Percentiles rank a stretch among this genome's conserved stretches.
Conservation (phyloP, 2,329 filamentous ascomycete species). For the Ascochyta rabiei region DNA sequence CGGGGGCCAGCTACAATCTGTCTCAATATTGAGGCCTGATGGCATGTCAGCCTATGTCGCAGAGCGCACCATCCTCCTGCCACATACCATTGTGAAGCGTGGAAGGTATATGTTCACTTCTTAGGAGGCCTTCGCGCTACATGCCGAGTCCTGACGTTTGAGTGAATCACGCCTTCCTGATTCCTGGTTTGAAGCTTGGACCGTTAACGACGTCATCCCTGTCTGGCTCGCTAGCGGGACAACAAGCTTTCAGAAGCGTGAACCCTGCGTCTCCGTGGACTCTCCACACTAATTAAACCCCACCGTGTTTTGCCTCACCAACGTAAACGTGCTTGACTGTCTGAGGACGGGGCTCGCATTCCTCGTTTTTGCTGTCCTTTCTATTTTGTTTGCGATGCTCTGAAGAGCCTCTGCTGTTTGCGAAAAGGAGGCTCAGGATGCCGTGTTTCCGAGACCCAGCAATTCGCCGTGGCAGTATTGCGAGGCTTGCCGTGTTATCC, state of each 20-base stretch:
- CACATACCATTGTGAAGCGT: constrained; percentile 3
- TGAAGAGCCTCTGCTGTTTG: neutral
- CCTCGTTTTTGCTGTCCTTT: neutral
- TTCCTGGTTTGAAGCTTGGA: constrained; percentile 16
- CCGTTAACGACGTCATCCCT: constrained; percentile 18
- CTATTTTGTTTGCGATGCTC: neutral
- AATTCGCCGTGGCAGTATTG: constrained; percentile 1
- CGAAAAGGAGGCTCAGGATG: neutral
- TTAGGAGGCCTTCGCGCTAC: constrained; percentile 10
- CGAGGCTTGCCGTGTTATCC: constrained; percentile 15
- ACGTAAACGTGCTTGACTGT: neutral
- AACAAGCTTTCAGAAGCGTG: constrained; percentile 18
- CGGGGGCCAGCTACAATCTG: constrained; percentile 91
- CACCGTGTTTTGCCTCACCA: neutral
- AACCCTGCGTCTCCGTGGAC: constrained; percentile 12
- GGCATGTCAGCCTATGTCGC: constrained; percentile 3
- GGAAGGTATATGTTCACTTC: neutral
- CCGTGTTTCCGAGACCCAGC: constrained; percentile 4
- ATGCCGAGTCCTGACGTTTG: constrained; percentile 13
- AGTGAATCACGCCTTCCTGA: constrained; percentile 8
- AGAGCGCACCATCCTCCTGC: neutral
- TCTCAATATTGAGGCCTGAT: constrained; percentile 67
- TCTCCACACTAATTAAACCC: constrained; percentile 6
- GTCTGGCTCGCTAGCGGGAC: constrained; percentile 9
- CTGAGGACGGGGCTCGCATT: neutral